phyloP scores from a whole-genome alignment of 1,284 basidiomycete genomes.

The Veloporphyrellus conicus region DNA sequence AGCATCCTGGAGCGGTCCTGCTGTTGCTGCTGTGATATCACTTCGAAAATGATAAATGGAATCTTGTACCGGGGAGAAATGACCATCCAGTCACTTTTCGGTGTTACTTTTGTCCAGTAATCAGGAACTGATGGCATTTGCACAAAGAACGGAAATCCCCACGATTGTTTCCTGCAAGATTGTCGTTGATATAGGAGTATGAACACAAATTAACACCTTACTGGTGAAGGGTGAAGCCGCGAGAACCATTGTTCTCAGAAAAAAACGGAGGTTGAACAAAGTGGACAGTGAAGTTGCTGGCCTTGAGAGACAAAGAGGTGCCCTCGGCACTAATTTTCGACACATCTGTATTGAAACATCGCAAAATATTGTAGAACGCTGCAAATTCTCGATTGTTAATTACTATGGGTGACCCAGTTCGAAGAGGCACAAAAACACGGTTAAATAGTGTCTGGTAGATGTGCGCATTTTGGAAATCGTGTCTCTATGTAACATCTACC shows the following conservation, averaged over 20 bases:
- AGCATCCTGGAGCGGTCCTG: background rate
- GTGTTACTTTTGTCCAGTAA: background rate
- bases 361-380: constrained; percentile 4
- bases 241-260: background rate
- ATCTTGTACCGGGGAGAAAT: background rate
- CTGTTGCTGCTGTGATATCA: background rate
- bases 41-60: constrained; percentile 4
- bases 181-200: background rate
- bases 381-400: background rate
- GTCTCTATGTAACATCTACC: background rate
- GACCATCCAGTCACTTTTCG: constrained; percentile 4
- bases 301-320: background rate
- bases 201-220: background rate
- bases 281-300: constrained; percentile 1
- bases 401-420: fast-evolving
- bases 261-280: constrained; percentile 8
- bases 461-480: background rate
- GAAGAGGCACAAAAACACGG: background rate
- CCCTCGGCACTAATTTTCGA: fast-evolving
- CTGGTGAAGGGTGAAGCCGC: background rate
- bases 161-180: background rate
- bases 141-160: constrained; percentile 6
- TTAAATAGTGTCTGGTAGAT: background rate
- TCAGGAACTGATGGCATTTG: no score
- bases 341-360: background rate